Percentiles rank a stretch among this genome's conserved stretches.
Conservation (phyloP, 306 rosid genomes). For the Castanea crenata region DNA sequence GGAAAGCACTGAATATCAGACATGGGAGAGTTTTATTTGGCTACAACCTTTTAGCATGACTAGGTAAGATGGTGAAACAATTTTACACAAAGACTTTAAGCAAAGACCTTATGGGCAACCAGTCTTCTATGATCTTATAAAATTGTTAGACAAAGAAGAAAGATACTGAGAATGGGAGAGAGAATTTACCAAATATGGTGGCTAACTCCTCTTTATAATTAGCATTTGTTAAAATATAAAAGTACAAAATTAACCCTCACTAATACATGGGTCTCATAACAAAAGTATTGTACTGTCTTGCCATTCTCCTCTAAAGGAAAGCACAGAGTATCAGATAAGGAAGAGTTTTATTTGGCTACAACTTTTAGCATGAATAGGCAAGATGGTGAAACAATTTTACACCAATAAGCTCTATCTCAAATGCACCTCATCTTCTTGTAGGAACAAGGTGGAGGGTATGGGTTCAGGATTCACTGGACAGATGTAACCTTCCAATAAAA, state of each 20-base stretch:
- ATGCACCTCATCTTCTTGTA: neutral
- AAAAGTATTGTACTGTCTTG: neutral
- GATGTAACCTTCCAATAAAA: neutral
- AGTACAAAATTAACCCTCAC: neutral
- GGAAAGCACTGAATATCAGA: neutral
- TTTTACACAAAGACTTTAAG: neutral
- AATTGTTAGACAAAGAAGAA: neutral
- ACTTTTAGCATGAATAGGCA: neutral
- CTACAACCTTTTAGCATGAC: neutral
- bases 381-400: neutral
- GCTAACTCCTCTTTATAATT: neutral
- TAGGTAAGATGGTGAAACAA: neutral
- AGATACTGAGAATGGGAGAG: neutral
- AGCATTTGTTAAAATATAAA: neutral
- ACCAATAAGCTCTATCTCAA: neutral
- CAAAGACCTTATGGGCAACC: neutral
- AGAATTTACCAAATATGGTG: neutral
- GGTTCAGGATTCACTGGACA: neutral
- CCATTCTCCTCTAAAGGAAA: constrained; percentile 1
- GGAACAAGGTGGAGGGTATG: neutral
- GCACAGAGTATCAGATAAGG: neutral
- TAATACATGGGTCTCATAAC: neutral
- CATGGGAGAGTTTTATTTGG: neutral
- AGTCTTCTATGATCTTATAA: neutral
- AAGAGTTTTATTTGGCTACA: neutral